Evolutionary conservation across 208 protist genomes (phyloP).

Genomic region (Trypanosoma mega): DNA sequence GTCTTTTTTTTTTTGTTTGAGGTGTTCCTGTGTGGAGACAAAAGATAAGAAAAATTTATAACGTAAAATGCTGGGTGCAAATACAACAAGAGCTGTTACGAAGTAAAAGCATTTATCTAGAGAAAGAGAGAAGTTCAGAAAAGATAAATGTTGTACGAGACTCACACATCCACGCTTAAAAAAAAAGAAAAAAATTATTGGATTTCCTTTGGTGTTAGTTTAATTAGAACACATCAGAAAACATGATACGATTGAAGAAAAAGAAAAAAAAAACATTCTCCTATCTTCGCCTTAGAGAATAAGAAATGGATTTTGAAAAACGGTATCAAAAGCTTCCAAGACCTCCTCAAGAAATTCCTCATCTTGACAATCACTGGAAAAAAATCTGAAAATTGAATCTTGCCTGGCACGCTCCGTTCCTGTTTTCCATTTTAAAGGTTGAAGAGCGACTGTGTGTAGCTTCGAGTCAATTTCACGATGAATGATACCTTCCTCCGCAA

Average conservation of each 20-base stretch:
- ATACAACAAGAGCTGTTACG: too few species aligned
- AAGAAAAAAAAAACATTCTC: not conserved
- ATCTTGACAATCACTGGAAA: conserved; percentile 30
- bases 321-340: conserved; percentile 58
- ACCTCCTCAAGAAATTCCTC: conserved; percentile 38
- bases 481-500: conserved; percentile 56
- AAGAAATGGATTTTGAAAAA: conserved; percentile 81
- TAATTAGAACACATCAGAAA: not conserved
- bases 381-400: conserved; percentile 79
- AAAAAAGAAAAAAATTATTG: too few species aligned
- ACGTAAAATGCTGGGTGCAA: too few species aligned
- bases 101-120: too few species aligned
- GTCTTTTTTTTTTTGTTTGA: too few species aligned
- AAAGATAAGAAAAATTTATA: too few species aligned
- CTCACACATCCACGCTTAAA: too few species aligned
- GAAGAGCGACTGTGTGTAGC: conserved; percentile 51
- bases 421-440: conserved; percentile 69
- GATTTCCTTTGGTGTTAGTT: too few species aligned
- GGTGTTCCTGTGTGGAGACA: too few species aligned
- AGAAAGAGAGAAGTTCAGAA: too few species aligned
- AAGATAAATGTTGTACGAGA: too few species aligned
- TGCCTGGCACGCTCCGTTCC: conserved; percentile 57
- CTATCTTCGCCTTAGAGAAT: conserved; percentile 29
- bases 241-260: not conserved
- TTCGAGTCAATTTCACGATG: conserved; percentile 52